Base-by-base conservation (phyloP, 805 yeast genomes). In the Metschnikowia corniflorae region DNA sequence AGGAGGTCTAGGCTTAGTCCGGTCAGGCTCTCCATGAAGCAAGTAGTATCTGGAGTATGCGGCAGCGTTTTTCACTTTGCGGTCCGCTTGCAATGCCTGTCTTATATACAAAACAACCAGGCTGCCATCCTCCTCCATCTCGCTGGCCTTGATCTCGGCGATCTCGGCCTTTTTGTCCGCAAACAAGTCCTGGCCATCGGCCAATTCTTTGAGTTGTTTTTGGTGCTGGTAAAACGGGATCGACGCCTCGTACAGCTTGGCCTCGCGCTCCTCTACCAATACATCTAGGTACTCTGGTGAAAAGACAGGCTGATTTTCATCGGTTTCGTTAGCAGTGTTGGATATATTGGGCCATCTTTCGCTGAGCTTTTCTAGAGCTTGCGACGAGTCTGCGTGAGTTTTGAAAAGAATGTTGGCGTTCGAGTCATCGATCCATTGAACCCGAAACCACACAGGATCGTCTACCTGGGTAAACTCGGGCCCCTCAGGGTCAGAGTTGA, bases 391-490 rank as follows among this genome's bases (percentile, higher is more conserved):
- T 23, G 63, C 69, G 39, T 65, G 64, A 29, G 68, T 61, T 29
- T 65, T 63, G 52, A 79, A 81, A 5, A 69, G 74, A n/a, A 79
- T 50, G 43, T 76, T 78, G 24, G 80, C 68, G 2, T 77, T 63
- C 14, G 73, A 51, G 53, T 82, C 89, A 51, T 82, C 76, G 26
- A 82, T 69, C 89, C 89, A 82, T 49, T 80, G 78, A 18, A 80
- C 55, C 19, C 61, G 58, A 53, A 69, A 76, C 46, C 57, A 62
- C 15, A 70, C 40, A 26, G 58, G 59, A n/a, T 46, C 41, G 17
- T 48, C 49, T 7, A 16, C 20, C n/a, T 17, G 19, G 10, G 7
- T 27, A 14, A 33, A 38, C 24, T 32, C 40, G 2, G 38, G 28
- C 4, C 31, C 28, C 3, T 29, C 38, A 7, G 36, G 50, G 19